Conservation (phyloP, 2,329 filamentous ascomycete species). For the Aspergillus japonicus region DNA sequence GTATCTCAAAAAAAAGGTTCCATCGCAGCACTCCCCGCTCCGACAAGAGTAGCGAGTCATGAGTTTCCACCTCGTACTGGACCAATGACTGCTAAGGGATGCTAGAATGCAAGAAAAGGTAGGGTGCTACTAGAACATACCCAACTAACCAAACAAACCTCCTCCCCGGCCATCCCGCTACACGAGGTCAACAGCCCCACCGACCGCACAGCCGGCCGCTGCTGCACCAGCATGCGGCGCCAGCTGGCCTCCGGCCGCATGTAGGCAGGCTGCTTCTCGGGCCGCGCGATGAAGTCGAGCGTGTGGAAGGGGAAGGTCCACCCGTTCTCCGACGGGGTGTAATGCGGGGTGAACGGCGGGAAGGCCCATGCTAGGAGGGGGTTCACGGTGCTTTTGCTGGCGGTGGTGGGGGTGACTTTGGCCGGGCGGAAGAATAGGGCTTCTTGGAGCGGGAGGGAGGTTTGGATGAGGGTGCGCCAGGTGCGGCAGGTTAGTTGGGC, state of each 20-base stretch:
- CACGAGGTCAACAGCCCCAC: neutral
- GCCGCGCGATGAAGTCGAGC: neutral
- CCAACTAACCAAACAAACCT: neutral
- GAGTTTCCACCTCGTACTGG: too few relatives aligned
- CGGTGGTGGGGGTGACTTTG: neutral
- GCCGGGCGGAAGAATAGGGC: neutral
- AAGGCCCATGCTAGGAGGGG: neutral
- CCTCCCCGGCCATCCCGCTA: neutral
- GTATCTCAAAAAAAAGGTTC: too few relatives aligned
- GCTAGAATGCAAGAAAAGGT: too few relatives aligned
- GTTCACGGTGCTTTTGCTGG: neutral
- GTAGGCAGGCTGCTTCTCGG: neutral
- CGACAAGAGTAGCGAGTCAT: too few relatives aligned
- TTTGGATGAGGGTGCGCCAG: neutral
- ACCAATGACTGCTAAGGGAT: too few relatives aligned
- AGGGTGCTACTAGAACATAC: neutral
- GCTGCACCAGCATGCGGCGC: neutral
- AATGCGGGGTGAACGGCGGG: neutral
- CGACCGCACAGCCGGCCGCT: neutral
- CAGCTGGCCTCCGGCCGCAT: neutral
- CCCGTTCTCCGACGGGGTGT: too few relatives aligned
- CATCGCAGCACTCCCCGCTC: too few relatives aligned
- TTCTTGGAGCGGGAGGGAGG: neutral
- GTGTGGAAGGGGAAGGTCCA: neutral
- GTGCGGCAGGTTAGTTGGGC: neutral